A percentile compares a stretch with the other conserved stretches of the same genome.
These are phyloP conservation scores for Suillus americanus DNA, from an alignment of 768 basidiomycete species.

Conservation along the genomic window DNA sequence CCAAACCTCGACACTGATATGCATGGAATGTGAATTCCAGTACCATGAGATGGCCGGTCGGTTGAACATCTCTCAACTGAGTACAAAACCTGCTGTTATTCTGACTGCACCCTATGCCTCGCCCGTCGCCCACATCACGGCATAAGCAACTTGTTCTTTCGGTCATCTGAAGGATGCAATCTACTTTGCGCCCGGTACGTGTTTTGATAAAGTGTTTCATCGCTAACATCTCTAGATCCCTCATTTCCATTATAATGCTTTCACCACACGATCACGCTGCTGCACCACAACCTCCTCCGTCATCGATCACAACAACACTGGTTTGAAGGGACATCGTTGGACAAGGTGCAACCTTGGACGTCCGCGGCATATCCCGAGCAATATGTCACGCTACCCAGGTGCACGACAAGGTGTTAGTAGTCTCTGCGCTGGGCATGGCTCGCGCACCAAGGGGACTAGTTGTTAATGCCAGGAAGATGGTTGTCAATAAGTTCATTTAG, in stretches of 20 bases:
- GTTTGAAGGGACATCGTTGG: not conserved
- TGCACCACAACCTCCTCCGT: not conserved
- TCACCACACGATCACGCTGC: no score
- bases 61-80: not conserved
- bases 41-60: not conserved
- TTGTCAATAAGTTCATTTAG: not conserved
- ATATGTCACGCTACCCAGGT: slow-evolving; percentile 6
- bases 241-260: not conserved
- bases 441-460: not conserved
- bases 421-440: not conserved
- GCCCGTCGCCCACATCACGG: slow-evolving; percentile 27
- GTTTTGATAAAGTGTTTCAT: no score
- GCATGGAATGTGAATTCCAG: not conserved
- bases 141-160: slow-evolving; percentile 8
- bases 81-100: slow-evolving; percentile 14
- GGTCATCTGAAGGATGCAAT: no score
- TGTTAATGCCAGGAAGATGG: not conserved
- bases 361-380: not conserved
- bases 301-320: slow-evolving; percentile 5
- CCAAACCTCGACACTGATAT: not conserved
- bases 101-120: slow-evolving; percentile 25
- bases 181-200: no score
- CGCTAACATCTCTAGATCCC: not conserved
- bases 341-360: not conserved
- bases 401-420: slow-evolving; percentile 4